These are phyloP conservation scores for Hygrophoropsis aurantiaca DNA, from an alignment of 768 basidiomycete species.

Conservation along the genomic window DNA sequence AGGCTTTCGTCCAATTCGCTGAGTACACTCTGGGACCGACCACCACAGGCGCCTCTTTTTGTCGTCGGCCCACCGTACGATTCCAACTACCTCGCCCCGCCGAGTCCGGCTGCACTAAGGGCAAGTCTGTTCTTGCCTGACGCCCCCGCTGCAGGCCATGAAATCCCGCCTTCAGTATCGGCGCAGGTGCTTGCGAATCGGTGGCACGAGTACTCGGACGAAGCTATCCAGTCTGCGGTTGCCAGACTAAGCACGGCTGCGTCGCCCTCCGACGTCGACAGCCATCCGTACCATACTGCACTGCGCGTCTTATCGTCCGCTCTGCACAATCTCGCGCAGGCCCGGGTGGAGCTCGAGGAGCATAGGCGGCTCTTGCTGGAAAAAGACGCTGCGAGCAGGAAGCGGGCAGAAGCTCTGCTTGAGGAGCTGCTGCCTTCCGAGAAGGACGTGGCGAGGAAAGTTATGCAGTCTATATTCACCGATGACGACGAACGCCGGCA, in stretches of 20 bases:
- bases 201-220: conserved; percentile 81
- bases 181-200: conserved; percentile 59
- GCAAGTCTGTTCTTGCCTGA: neutral
- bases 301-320: conserved; percentile 72
- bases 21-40: conserved; percentile 39
- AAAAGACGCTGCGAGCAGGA: conserved; percentile 54
- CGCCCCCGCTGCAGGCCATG: conserved; percentile 10
- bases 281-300: conserved; percentile 64
- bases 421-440: conserved; percentile 60
- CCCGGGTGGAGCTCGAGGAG: conserved; percentile 64
- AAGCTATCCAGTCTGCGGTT: conserved; percentile 66
- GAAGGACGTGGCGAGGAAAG: conserved; percentile 62
- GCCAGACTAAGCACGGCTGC: conserved; percentile 46
- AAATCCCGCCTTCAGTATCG: conserved; percentile 23
- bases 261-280: conserved; percentile 44
- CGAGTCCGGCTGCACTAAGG: conserved; percentile 28
- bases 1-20: conserved; percentile 37
- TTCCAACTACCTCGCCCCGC: conserved; percentile 28
- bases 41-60: conserved; percentile 34
- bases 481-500: conserved; percentile 45
- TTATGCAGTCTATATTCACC: conserved; percentile 65
- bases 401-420: conserved; percentile 54
- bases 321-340: conserved; percentile 55
- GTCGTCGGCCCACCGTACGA: conserved; percentile 43
- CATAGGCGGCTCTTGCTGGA: conserved; percentile 50